Base-by-base conservation (phyloP, 768 basidiomycete species). In the Sporobolomyces pararoseus region DNA sequence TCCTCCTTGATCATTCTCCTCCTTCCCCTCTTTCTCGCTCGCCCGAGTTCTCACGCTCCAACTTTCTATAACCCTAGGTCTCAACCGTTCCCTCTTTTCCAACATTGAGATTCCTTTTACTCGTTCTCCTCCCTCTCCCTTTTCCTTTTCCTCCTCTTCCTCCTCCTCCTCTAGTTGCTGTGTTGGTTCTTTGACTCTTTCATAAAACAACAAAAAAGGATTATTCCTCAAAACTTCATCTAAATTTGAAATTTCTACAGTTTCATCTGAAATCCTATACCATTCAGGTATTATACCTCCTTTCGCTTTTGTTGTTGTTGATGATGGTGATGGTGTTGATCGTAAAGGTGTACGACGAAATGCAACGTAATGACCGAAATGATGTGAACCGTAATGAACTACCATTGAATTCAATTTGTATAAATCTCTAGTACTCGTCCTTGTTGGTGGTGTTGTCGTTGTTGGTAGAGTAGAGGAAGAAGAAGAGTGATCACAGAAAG, bases 171-270 rank as follows among this genome's bases (percentile, higher is more conserved):
- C 34, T 34, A 21, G 1, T 10, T 4, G 19, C 39, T 13, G 23
- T 23, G 19, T 1, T 1, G 23, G 25, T n/a, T 53, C 51, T 4
- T 34, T 10, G 35, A 87, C 82, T 52, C 86, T 84, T 82, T 99
- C 95, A 76, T 98, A 99, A 77, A 91, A 98, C 46, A 97, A 83
- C 89, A 99, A 90, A 79, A 97, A 95, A 23, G 83, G 84, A 61
- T 87, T 88, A 83, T 89, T 89, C 77, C 83, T 81, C 62, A 90
- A 79, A 77, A 91, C 90, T 63, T 82, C 81, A 80, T 88, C 86
- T 62, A 92, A 83, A 32, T 88, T 88, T 44, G 86, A 86, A 75
- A 91, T 88, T 35, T 83, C 81, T 62, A 93, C 90, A 5, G 84
- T 81, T 74, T 90, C 88, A 80, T 99, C 95, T 76, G 89, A 91